Percentiles rank a stretch among this genome's conserved stretches.
Conservation (phyloP, 2,329 filamentous ascomycete species). For the Tolypocladium guangdongense region DNA sequence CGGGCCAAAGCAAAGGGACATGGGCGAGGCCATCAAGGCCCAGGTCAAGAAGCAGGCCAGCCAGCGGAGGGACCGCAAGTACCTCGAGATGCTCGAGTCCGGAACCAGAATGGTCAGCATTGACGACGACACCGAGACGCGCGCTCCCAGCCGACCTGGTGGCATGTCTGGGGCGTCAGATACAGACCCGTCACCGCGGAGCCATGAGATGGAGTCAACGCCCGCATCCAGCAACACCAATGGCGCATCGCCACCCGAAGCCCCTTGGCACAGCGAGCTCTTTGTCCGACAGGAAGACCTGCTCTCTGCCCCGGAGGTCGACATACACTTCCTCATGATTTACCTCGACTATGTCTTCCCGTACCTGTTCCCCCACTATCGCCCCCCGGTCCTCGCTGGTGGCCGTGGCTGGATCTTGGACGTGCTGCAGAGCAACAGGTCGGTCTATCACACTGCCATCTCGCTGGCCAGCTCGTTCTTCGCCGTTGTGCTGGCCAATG, state of each 20-base stretch:
- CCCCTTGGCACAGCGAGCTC: slow-evolving; percentile 21
- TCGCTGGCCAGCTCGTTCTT: slow-evolving; percentile 48
- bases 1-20: slow-evolving; percentile 35
- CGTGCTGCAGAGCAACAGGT: slow-evolving; percentile 43
- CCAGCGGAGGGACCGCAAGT: slow-evolving; percentile 38
- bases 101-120: slow-evolving; percentile 18
- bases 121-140: slow-evolving; percentile 6
- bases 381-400: slow-evolving; percentile 41
- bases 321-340: slow-evolving; percentile 38
- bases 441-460: slow-evolving; percentile 45
- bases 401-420: slow-evolving; percentile 51
- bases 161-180: slow-evolving; percentile 15
- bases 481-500: slow-evolving; percentile 29
- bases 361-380: slow-evolving; percentile 53
- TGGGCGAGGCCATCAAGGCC: slow-evolving; percentile 41
- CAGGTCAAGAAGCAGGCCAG: slow-evolving; percentile 44
- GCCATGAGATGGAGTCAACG: slow-evolving; percentile 13
- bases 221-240: slow-evolving; percentile 19
- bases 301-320: slow-evolving; percentile 13
- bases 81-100: slow-evolving; percentile 29
- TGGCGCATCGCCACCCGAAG: slow-evolving; percentile 19
- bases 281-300: slow-evolving; percentile 11
- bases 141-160: slow-evolving; percentile 1
- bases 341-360: slow-evolving; percentile 54
- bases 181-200: slow-evolving; percentile 12